Conservation (phyloP, 352 stramenopile genomes). For the Phytopythium chamaehyphon region DNA sequence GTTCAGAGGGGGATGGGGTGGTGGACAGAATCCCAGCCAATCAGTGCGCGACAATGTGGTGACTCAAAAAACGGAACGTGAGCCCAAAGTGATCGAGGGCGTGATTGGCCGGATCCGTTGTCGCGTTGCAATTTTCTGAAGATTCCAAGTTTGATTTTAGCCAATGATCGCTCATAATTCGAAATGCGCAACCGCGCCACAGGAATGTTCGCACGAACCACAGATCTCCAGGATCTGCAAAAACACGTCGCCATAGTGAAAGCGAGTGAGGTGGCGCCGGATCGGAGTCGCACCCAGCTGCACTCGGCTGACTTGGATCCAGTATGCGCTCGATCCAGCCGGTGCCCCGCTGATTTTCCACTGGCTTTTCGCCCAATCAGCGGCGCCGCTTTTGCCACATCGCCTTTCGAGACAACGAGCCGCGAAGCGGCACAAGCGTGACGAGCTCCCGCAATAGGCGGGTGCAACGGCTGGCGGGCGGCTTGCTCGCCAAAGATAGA, state of each 20-base stretch:
- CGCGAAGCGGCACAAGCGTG: no score
- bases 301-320: no score
- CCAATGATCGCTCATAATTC: no score
- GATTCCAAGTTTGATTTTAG: neutral
- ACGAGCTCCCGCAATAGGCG: no score
- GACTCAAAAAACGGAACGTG: neutral
- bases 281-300: no score
- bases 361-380: neutral
- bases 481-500: no score
- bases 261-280: no score
- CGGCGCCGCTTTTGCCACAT: slow-evolving; percentile 1
- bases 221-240: no score
- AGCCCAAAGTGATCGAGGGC: neutral
- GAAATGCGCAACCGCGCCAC: neutral
- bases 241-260: no score
- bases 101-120: neutral
- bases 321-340: no score
- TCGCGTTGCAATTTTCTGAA: neutral
- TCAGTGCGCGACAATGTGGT: neutral
- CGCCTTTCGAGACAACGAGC: neutral
- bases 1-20: slow-evolving; percentile 3
- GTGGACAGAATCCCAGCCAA: neutral
- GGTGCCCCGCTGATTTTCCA: no score
- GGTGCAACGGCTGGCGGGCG: no score
- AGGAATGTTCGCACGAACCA: neutral